These are phyloP conservation scores for Bipolaris zeicola DNA, from an alignment of 2,329 filamentous ascomycete species.

Conservation along the genomic window DNA sequence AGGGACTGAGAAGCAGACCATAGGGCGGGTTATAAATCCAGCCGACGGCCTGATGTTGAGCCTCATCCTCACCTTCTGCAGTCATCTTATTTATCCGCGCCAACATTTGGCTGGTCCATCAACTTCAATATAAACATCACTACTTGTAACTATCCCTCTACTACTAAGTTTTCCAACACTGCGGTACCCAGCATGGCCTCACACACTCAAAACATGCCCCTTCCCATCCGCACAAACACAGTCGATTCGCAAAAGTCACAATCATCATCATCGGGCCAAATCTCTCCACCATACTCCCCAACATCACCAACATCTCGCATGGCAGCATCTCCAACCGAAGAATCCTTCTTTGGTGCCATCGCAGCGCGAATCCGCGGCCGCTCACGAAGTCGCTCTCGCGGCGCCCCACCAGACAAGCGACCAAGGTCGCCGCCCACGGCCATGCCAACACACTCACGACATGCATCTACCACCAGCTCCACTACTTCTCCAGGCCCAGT, in stretches of 20 bases:
- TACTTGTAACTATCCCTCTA: neutral
- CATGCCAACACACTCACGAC: constrained; percentile 25
- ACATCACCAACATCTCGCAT: constrained; percentile 30
- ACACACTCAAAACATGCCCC: constrained; percentile 34
- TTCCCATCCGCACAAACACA: constrained; percentile 40
- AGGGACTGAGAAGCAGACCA: constrained; percentile 11
- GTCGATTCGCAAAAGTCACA: constrained; percentile 33
- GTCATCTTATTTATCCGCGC: constrained; percentile 4
- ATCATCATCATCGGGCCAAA: constrained; percentile 33
- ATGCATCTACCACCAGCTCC: constrained; percentile 14
- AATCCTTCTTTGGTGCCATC: constrained; percentile 47
- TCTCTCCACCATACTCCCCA: constrained; percentile 29
- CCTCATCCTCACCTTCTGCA: constrained; percentile 32
- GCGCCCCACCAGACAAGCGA: constrained; percentile 29
- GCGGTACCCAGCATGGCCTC: constrained; percentile 29
- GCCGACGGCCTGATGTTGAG: constrained; percentile 26
- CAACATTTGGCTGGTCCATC: neutral
- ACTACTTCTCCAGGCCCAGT: constrained; percentile 15
- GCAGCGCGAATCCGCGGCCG: constrained; percentile 41
- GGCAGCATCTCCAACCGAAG: constrained; percentile 34
- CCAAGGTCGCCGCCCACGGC: constrained; percentile 39
- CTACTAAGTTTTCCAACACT: neutral
- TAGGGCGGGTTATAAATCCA: constrained; percentile 23
- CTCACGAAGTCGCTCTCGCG: constrained; percentile 42
- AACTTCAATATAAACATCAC: neutral